These are phyloP conservation scores for Tetrapisispora arboricola DNA, from an alignment of 805 yeast species.

Conservation along the genomic window DNA sequence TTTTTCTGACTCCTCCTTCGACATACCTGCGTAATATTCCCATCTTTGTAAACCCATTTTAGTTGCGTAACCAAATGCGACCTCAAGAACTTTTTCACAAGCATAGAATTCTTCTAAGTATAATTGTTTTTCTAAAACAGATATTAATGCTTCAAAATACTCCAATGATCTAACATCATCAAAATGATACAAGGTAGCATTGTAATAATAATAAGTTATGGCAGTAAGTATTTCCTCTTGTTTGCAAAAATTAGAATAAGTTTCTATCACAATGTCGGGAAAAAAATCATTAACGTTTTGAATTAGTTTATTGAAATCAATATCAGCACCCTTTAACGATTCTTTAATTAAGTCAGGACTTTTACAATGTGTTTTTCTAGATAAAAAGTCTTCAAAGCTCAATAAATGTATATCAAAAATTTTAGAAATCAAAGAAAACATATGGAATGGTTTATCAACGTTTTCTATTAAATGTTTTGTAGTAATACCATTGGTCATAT, in stretches of 20 bases:
- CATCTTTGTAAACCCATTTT: conserved; percentile 25
- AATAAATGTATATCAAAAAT: conserved; percentile 14
- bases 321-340: neutral
- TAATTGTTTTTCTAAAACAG: conserved; percentile 16
- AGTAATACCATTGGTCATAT: conserved; percentile 11
- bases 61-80: conserved; percentile 17
- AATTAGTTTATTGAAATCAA: neutral
- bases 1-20: conserved; percentile 23
- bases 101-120: conserved; percentile 21
- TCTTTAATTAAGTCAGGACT: neutral
- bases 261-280: conserved; percentile 6
- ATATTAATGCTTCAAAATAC: conserved; percentile 21
- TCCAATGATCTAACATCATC: conserved; percentile 10
- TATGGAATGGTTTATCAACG: conserved; percentile 14
- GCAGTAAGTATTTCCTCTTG: conserved; percentile 18
- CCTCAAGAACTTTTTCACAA: conserved; percentile 14
- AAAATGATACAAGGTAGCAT: conserved; percentile 16
- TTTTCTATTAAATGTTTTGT: conserved; percentile 8
- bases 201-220: conserved; percentile 17
- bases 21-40: conserved; percentile 28
- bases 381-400: conserved; percentile 13
- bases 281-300: neutral
- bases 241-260: conserved; percentile 12
- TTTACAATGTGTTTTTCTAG: conserved; percentile 1
- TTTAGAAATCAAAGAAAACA: conserved; percentile 15